These are phyloP conservation scores for Phytophthora nicotianae DNA, from an alignment of 352 stramenopile species.

Conservation along the genomic window DNA sequence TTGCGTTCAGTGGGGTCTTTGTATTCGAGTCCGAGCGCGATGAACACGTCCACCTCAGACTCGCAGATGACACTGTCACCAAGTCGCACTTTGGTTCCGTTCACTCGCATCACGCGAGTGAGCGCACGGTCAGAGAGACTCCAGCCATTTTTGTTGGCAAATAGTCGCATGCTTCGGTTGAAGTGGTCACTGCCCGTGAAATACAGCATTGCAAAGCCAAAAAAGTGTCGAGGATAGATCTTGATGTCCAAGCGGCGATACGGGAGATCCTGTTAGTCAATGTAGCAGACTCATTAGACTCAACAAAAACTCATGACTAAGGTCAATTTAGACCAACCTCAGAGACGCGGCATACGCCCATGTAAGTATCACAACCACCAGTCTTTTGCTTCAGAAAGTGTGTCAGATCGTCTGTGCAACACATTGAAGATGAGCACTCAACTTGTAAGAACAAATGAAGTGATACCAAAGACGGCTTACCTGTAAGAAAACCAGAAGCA, in stretches of 20 bases:
- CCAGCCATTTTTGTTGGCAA: conserved; percentile 81
- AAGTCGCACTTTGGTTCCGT: conserved; percentile 63
- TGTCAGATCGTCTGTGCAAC: conserved; percentile 64
- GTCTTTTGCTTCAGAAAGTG: conserved; percentile 63
- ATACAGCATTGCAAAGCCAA: conserved; percentile 88
- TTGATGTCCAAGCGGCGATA: conserved; percentile 88
- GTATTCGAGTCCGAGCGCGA: conserved; percentile 83
- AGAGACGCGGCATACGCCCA: conserved; percentile 79
- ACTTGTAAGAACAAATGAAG: neutral
- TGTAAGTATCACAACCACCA: conserved; percentile 80
- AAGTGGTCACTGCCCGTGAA: conserved; percentile 93
- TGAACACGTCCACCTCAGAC: conserved; percentile 86
- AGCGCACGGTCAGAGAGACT: conserved; percentile 73
- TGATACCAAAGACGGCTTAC: conserved; percentile 19
- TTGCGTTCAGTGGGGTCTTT: conserved; percentile 81
- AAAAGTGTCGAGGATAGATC: conserved; percentile 80
- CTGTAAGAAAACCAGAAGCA: conserved; percentile 66
- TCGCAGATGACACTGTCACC: conserved; percentile 78
- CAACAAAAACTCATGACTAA: neutral
- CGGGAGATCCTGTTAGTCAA: conserved; percentile 42
- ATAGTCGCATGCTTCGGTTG: conserved; percentile 87
- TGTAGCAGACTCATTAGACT: conserved; percentile 8
- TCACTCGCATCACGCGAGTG: conserved; percentile 62
- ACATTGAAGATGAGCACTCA: neutral
- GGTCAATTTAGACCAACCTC: conserved; percentile 34